phyloP scores from a whole-genome alignment of 2,329 filamentous ascomycete species.

The Zymoseptoria crescenta region DNA sequence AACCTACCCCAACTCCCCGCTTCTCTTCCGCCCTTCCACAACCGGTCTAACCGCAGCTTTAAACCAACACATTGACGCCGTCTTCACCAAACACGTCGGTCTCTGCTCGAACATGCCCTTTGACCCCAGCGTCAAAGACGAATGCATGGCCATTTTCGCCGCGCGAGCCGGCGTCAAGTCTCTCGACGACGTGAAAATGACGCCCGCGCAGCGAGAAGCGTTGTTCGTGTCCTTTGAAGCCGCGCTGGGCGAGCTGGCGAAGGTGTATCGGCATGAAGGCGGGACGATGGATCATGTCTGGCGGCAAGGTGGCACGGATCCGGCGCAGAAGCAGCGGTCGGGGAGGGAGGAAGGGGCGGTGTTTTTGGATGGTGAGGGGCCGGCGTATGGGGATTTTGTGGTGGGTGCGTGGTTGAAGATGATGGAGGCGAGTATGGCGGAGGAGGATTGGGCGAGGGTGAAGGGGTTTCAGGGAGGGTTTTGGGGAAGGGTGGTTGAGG shows the following conservation, averaged over 20 bases:
- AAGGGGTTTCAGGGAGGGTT: constrained; percentile 44
- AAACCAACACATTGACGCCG: constrained; percentile 48
- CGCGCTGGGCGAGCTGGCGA: constrained; percentile 37
- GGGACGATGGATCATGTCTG: constrained; percentile 22
- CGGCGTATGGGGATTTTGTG: constrained; percentile 50
- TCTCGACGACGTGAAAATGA: constrained; percentile 38
- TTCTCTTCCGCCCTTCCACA: constrained; percentile 42
- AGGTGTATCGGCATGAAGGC: constrained; percentile 34
- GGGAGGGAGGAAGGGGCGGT: constrained; percentile 32
- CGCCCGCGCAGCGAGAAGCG: constrained; percentile 34
- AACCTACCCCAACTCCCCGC: constrained; percentile 41
- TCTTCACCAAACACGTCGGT: constrained; percentile 42
- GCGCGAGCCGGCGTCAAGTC: constrained; percentile 36
- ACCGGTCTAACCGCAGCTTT: constrained; percentile 38
- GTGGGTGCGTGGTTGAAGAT: constrained; percentile 51
- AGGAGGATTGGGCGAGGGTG: constrained; percentile 42
- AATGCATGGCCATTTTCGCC: constrained; percentile 41
- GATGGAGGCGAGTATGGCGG: constrained; percentile 34
- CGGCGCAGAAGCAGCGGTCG: constrained; percentile 13
- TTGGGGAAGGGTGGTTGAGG: constrained; percentile 46
- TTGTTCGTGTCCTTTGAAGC: constrained; percentile 35
- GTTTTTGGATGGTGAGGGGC: constrained; percentile 41
- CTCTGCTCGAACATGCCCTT: constrained; percentile 44
- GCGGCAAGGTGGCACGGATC: constrained; percentile 10
- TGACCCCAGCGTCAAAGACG: constrained; percentile 42